These are phyloP conservation scores for Daldinia childiae DNA, from an alignment of 495 filamentous ascomycete genomes.

Conservation along the genomic window DNA sequence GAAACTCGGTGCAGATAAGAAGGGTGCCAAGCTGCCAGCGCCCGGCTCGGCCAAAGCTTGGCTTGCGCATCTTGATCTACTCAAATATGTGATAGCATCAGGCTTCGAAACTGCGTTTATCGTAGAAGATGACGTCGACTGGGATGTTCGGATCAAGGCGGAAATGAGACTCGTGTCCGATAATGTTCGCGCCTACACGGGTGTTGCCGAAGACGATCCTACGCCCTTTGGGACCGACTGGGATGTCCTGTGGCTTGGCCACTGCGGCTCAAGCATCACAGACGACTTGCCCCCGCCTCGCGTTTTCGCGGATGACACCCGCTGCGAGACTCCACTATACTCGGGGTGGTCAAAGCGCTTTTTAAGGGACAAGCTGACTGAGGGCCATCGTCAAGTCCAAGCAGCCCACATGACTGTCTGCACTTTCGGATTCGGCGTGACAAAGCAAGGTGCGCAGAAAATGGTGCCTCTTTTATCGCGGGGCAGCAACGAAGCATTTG, in stretches of 20 bases:
- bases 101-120: slow-evolving; percentile 57
- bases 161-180: slow-evolving; percentile 54
- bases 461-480: slow-evolving; percentile 35
- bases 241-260: slow-evolving; percentile 62
- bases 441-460: slow-evolving; percentile 34
- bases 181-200: slow-evolving; percentile 41
- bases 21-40: slow-evolving; percentile 11
- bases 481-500: slow-evolving; percentile 31
- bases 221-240: slow-evolving; percentile 57
- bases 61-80: slow-evolving; percentile 49
- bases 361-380: slow-evolving; percentile 21
- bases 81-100: slow-evolving; percentile 52
- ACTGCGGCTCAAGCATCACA: slow-evolving; percentile 50
- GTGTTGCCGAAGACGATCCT: slow-evolving; percentile 24
- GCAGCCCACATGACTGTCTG: slow-evolving; percentile 52
- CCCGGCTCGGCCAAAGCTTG: slow-evolving; percentile 38
- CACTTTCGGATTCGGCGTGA: slow-evolving; percentile 58
- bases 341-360: slow-evolving; percentile 39
- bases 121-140: slow-evolving; percentile 61
- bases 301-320: slow-evolving; percentile 26
- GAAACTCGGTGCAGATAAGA: slow-evolving; percentile 9
- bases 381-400: slow-evolving; percentile 51
- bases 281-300: slow-evolving; percentile 26
- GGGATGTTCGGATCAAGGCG: slow-evolving; percentile 55
- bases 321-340: slow-evolving; percentile 31